Evolutionary conservation across 352 stramenopile species (phyloP).

Genomic region (Chrysophaeum taylorii): DNA sequence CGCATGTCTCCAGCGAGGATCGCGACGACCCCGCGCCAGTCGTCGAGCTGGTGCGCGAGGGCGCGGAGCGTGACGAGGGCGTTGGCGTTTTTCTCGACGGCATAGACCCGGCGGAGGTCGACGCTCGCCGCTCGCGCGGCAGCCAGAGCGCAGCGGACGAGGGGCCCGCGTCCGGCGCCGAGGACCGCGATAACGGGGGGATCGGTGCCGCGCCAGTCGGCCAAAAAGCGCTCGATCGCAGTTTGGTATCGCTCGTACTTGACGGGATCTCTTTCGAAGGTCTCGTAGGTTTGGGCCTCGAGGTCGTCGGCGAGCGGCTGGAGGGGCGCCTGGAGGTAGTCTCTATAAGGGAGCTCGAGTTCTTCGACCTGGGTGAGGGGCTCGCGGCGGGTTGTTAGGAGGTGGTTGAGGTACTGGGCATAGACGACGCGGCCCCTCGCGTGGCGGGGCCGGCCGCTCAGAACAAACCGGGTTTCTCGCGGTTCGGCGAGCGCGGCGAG

Average conservation of each 20-base stretch:
- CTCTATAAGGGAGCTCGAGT: constrained; percentile 82
- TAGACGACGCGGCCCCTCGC: constrained; percentile 39
- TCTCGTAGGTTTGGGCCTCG: constrained; percentile 95
- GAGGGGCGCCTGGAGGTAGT: constrained; percentile 88
- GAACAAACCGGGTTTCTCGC: not conserved
- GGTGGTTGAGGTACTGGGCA: constrained; percentile 86
- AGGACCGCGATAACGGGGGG: constrained; percentile 48
- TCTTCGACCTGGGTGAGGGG: constrained; percentile 55
- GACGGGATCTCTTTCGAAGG: constrained; percentile 93
- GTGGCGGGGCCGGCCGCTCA: constrained; percentile 5
- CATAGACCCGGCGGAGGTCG: constrained; percentile 69
- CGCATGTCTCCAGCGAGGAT: constrained; percentile 39
- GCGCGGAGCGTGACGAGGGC: constrained; percentile 83
- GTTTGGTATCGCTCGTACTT: constrained; percentile 96
- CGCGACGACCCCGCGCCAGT: constrained; percentile 45
- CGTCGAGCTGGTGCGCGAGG: constrained; percentile 32
- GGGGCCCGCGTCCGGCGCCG: constrained; percentile 84
- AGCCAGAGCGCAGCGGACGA: constrained; percentile 55
- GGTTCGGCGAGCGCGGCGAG: constrained; percentile 3
- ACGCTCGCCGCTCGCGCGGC: constrained; percentile 3
- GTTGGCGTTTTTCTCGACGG: constrained; percentile 97
- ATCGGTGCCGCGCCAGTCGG: not conserved
- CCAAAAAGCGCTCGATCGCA: constrained; percentile 47
- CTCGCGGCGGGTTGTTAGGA: constrained; percentile 53
- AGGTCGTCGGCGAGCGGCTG: constrained; percentile 97